A percentile compares a stretch with the other conserved stretches of the same genome.
Evolutionary conservation across 2,329 filamentous ascomycete species (phyloP).

Genomic region (Hypoxylon sp.): DNA sequence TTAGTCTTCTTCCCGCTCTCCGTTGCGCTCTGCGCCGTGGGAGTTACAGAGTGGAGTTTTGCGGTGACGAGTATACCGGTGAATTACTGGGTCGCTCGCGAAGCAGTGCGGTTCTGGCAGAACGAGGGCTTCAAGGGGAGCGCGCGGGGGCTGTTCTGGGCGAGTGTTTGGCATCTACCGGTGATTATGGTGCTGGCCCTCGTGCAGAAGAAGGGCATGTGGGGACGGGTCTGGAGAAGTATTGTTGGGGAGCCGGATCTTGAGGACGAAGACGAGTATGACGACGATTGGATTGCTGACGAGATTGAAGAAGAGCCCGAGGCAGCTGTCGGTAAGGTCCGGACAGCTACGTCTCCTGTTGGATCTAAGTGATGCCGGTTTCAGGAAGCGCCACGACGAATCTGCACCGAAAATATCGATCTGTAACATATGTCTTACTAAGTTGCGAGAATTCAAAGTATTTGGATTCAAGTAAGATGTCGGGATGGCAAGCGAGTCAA

Average conservation of each 20-base stretch:
- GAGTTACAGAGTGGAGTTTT: constrained; percentile 88
- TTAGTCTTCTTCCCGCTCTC: constrained; percentile 89
- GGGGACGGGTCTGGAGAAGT: constrained; percentile 82
- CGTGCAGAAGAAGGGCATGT: constrained; percentile 92
- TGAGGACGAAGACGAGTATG: constrained; percentile 72
- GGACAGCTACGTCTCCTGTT: constrained; percentile 11
- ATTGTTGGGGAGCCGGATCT: constrained; percentile 69
- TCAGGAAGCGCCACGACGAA: constrained; percentile 15
- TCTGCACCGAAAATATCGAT: constrained; percentile 14
- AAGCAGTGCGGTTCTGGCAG: constrained; percentile 85
- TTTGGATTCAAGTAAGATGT: constrained; percentile 1
- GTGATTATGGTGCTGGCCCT: constrained; percentile 90
- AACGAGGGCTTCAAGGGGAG: constrained; percentile 81
- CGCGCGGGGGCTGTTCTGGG: constrained; percentile 92
- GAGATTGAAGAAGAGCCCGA: constrained; percentile 26
- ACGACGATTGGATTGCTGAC: constrained; percentile 55
- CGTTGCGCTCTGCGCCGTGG: constrained; percentile 78
- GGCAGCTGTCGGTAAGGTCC: no score
- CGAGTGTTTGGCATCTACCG: constrained; percentile 95
- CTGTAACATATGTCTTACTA: constrained; percentile 36
- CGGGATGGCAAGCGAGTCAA: not conserved
- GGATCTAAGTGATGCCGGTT: constrained; percentile 23
- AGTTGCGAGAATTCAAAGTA: constrained; percentile 17
- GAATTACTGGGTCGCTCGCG: constrained; percentile 85
- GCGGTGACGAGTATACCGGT: constrained; percentile 82